Conservation (phyloP, 768 basidiomycete species). For the Termitomyces sp. region DNA sequence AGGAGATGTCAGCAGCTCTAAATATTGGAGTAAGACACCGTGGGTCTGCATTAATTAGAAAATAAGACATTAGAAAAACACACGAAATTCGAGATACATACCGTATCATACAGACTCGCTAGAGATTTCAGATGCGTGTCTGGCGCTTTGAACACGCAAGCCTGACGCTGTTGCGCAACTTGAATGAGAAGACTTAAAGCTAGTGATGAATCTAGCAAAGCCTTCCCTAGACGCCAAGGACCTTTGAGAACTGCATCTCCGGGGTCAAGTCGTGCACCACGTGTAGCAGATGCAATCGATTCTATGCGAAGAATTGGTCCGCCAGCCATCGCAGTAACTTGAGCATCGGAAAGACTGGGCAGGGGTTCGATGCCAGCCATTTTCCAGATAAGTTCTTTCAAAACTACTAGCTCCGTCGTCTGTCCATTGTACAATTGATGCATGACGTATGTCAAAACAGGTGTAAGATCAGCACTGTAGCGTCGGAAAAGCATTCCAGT, state of each 20-base stretch:
- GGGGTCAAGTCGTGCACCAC: slow-evolving; percentile 70
- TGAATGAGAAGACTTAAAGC: slow-evolving; percentile 89
- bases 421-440: slow-evolving; percentile 84
- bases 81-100: slow-evolving; percentile 32
- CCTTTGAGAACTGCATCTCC: slow-evolving; percentile 59
- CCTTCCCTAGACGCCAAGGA: slow-evolving; percentile 61
- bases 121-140: slow-evolving; percentile 83
- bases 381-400: slow-evolving; percentile 91
- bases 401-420: slow-evolving; percentile 82
- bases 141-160: slow-evolving; percentile 69
- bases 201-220: slow-evolving; percentile 61
- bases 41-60: slow-evolving; percentile 56
- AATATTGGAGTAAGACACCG: slow-evolving; percentile 86
- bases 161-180: slow-evolving; percentile 86
- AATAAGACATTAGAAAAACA: slow-evolving; percentile 5
- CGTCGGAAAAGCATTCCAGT: slow-evolving; percentile 88
- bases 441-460: slow-evolving; percentile 84
- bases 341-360: slow-evolving; percentile 82
- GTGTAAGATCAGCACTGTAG: slow-evolving; percentile 78
- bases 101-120: slow-evolving; percentile 84
- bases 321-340: slow-evolving; percentile 87
- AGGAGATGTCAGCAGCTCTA: slow-evolving; percentile 80
- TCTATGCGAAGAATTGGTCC: slow-evolving; percentile 85
- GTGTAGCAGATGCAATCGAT: slow-evolving; percentile 73
- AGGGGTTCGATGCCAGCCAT: slow-evolving; percentile 94